Base-by-base conservation (phyloP, 1,139 yeast species). In the Schizosaccharomyces versatilis region DNA sequence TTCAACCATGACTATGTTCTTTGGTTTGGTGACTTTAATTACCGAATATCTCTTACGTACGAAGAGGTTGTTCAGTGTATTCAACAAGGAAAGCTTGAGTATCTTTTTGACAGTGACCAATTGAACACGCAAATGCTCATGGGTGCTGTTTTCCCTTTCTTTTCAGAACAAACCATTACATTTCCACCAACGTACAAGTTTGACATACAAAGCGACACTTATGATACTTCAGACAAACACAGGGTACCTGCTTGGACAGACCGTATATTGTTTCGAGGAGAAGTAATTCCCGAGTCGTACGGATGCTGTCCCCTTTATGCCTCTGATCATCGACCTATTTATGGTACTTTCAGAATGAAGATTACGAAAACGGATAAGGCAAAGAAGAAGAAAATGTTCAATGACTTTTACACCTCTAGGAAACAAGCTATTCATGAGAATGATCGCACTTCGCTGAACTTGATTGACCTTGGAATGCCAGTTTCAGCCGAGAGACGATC, bases 221-320 rank as follows among this genome's bases (percentile, higher is more conserved):
- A 86, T 66, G 98, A 90, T 66, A 77, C 94, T 0, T 81, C 94
- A 14, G 98, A 90, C 61, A 90, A 90, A 66, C 82, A 81, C 65
- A 75, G 98, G 61, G 81, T 83, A 36, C 98, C 98, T 1, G 86
- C 97, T 0, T 90, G 97, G 97, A 90, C 97, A 0, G 98, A 90
- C 69, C 71, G 99, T 54, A 78, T 81, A 54, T 61, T 81, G 54
- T 72, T 73, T 55, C 72, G 77, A 47, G 74, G 64, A n/a, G 69
- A 73, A 36, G 65, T 90, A 58, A 75, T 73, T 57, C 96, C 84
- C 62, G 62, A 76, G 19, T 69, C 73, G 17, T 90, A 90, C 65
- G 76, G 79, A 51, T 73, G 80, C 58, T 77, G 75, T 12, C 73
- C 73, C 41, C 68, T 88, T 47, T 67, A 70, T 55, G 88, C 90